Conservation (phyloP, 176 grass and related monocot species). For the Oryza meyeriana region DNA sequence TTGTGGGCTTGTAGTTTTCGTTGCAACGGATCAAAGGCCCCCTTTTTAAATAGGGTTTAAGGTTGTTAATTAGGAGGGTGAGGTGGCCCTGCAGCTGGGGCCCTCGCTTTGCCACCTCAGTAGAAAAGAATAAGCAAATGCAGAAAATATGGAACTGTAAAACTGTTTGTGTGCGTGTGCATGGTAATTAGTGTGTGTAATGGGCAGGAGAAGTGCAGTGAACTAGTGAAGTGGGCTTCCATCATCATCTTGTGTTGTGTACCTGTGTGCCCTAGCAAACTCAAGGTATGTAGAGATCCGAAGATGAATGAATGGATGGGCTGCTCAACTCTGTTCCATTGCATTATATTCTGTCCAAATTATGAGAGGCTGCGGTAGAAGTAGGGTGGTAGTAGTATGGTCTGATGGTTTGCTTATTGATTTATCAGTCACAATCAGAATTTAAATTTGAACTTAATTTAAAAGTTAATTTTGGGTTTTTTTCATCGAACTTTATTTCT, state of each 20-base stretch:
- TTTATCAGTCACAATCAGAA: no score
- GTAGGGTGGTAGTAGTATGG: no score
- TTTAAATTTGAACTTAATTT: no score
- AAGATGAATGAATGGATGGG: neutral
- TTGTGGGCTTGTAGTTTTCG: neutral
- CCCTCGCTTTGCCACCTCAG: slow-evolving; percentile 11
- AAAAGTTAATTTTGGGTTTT: no score
- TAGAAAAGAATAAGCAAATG: slow-evolving; percentile 31
- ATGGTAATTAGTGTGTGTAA: neutral
- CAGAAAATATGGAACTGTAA: neutral
- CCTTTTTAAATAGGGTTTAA: slow-evolving; percentile 8
- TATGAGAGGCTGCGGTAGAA: no score
- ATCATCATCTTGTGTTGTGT: neutral
- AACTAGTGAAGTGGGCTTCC: slow-evolving; percentile 5
- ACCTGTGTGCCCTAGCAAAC: neutral
- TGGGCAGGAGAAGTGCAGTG: neutral
- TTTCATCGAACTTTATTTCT: no score
- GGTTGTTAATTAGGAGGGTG: neutral
- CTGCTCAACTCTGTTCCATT: neutral
- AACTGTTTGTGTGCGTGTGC: neutral
- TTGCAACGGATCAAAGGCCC: neutral
- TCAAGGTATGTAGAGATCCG: neutral
- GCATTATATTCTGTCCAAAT: neutral
- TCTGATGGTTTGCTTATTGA: no score
- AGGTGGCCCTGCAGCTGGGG: neutral